Conservation (phyloP, 129 eudicot genomes). For the Flaveria robusta region DNA sequence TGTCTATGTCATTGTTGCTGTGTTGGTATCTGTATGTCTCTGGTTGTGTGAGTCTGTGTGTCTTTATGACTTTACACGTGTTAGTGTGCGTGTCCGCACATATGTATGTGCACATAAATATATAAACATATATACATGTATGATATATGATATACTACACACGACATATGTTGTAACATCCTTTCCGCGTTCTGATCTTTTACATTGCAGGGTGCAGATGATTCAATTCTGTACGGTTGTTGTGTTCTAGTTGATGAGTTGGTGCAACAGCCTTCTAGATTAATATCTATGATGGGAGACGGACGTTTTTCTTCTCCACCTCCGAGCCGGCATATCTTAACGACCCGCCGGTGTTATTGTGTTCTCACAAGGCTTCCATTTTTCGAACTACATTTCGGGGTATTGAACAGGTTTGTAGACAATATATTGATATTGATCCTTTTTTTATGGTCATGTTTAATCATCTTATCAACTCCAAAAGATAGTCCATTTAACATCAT, state of each 20-base stretch:
- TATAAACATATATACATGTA: not conserved
- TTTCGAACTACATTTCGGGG: conserved; percentile 95
- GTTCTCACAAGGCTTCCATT: conserved; percentile 90
- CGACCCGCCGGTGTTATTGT: conserved; percentile 95
- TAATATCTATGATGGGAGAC: conserved; percentile 73
- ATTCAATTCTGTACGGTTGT: conserved; percentile 88
- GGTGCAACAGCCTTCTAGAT: conserved; percentile 81
- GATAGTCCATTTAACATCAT: not conserved
- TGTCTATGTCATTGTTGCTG: not conserved
- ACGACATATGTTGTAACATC: not conserved
- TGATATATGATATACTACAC: not conserved
- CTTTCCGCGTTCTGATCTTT: conserved; percentile 18
- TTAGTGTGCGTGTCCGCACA: not conserved
- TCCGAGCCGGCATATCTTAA: conserved; percentile 71
- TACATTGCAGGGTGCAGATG: conserved; percentile 79
- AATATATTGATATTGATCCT: not conserved
- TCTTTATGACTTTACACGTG: too few relatives aligned
- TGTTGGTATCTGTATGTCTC: not conserved
- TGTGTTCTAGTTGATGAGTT: conserved; percentile 94
- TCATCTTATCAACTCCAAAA: conserved; percentile 16
- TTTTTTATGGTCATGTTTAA: conserved; percentile 19
- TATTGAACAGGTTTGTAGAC: conserved; percentile 69
- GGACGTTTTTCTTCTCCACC: conserved; percentile 45
- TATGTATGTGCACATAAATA: not conserved
- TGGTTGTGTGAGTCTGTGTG: not conserved